Evolutionary conservation across 2,329 filamentous ascomycete genomes (phyloP).

Genomic region (Aspergillus chevalieri): DNA sequence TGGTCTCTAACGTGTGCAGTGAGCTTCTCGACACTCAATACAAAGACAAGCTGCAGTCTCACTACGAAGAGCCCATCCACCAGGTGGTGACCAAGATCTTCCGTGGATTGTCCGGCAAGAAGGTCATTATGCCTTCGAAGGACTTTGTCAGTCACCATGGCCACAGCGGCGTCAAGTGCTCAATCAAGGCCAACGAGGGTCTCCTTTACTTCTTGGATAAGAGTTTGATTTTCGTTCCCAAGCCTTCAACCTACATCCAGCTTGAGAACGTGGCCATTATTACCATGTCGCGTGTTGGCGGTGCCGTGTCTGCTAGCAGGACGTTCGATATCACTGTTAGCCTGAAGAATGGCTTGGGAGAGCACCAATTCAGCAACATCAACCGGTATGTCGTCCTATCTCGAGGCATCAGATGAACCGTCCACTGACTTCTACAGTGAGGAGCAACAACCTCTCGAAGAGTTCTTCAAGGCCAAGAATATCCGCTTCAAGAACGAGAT

Average conservation of each 20-base stretch:
- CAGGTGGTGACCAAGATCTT: conserved; percentile 94
- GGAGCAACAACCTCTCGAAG: conserved; percentile 92
- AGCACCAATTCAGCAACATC: conserved; percentile 98
- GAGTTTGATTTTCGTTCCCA: conserved; percentile 98
- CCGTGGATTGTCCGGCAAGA: conserved; percentile 88
- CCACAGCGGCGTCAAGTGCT: conserved; percentile 95
- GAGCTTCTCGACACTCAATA: conserved; percentile 79
- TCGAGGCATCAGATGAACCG: background rate
- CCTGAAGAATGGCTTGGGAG: conserved; percentile 77
- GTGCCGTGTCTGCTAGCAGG: conserved; percentile 84
- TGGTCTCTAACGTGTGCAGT: conserved; percentile 20
- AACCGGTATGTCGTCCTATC: conserved; percentile 56
- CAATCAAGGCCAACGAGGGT: conserved; percentile 99
- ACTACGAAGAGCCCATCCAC: conserved; percentile 90
- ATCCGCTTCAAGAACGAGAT: conserved; percentile 98
- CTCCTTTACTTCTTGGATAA: conserved; percentile 96
- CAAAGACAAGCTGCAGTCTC: conserved; percentile 77
- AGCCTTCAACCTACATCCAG: conserved; percentile 93
- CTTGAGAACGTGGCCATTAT: conserved; percentile 89
- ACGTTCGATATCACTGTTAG: conserved; percentile 96
- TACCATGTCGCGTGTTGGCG: conserved; percentile 92
- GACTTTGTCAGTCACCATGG: conserved; percentile 91
- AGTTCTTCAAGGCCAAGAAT: conserved; percentile 94
- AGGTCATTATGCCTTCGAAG: conserved; percentile 86
- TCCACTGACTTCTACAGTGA: conserved; percentile 49